Evolutionary conservation across 345 rosid species (phyloP).

Genomic region (Syzygium aqueum): DNA sequence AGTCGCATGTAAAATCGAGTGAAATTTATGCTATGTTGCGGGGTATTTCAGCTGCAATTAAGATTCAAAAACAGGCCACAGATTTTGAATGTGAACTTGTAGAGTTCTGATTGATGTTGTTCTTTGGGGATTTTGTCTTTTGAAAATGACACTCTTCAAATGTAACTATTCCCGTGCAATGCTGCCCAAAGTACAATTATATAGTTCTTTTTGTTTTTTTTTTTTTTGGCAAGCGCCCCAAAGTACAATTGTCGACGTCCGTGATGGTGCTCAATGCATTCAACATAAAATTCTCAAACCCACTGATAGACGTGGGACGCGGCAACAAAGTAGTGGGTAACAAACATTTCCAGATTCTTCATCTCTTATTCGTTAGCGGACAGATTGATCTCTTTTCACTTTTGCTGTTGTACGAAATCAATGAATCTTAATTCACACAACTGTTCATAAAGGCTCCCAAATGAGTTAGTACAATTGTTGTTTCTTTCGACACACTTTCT

Average conservation of each 20-base stretch:
- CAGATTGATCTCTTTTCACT: not conserved
- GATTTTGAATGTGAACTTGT: slow-evolving; percentile 19
- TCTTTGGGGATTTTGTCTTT: not conserved
- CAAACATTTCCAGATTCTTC: not conserved
- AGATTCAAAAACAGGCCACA: slow-evolving; percentile 11
- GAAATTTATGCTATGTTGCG: slow-evolving; percentile 41
- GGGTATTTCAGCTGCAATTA: slow-evolving; percentile 26
- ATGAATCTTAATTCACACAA: not conserved
- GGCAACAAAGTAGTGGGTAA: not conserved
- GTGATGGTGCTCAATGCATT: not conserved
- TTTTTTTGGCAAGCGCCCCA: not conserved
- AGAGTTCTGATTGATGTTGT: slow-evolving; percentile 3
- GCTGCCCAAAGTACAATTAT: not conserved
- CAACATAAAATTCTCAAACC: not conserved
- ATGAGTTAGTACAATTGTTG: not conserved
- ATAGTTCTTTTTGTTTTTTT: not conserved
- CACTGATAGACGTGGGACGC: not conserved
- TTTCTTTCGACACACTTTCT: not conserved
- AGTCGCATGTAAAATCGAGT: slow-evolving; percentile 37
- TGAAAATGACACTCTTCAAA: not conserved
- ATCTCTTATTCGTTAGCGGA: not conserved
- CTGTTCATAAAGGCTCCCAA: not conserved
- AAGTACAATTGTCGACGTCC: not conserved
- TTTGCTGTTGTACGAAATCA: not conserved
- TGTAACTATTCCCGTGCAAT: not conserved